Conservation (phyloP, 2,329 filamentous ascomycete species). For the Pleoardoris graminearum region DNA sequence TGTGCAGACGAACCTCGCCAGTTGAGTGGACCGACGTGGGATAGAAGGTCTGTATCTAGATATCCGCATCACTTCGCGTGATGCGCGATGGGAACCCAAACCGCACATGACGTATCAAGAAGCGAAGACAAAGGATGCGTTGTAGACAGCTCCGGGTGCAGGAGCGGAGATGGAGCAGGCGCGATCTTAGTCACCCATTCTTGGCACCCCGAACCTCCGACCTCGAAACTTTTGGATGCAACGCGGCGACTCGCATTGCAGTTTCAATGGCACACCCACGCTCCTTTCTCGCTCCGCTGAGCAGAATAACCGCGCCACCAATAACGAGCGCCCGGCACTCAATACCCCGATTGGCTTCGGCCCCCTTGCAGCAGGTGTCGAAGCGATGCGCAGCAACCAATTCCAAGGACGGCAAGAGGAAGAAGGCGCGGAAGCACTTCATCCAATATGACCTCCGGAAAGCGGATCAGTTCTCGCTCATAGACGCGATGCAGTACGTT, state of each 20-base stretch:
- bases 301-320: slow-evolving; percentile 31
- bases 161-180: too few relatives aligned
- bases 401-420: slow-evolving; percentile 48
- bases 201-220: slow-evolving; percentile 31
- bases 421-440: slow-evolving; percentile 69
- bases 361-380: slow-evolving; percentile 38
- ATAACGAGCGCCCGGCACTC: slow-evolving; percentile 23
- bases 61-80: too few relatives aligned
- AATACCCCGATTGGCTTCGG: slow-evolving; percentile 27
- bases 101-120: too few relatives aligned
- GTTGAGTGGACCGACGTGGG: too few relatives aligned
- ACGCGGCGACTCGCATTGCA: slow-evolving; percentile 11
- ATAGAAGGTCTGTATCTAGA: too few relatives aligned
- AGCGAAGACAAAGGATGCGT: too few relatives aligned
- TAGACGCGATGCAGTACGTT: slow-evolving; percentile 86
- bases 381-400: slow-evolving; percentile 48
- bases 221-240: slow-evolving; percentile 27
- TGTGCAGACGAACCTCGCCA: too few relatives aligned
- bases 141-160: too few relatives aligned
- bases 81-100: too few relatives aligned
- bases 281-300: slow-evolving; percentile 38
- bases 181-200: background rate
- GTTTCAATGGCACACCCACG: slow-evolving; percentile 41
- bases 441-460: slow-evolving; percentile 65
- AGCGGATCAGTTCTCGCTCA: slow-evolving; percentile 75